Conservation (phyloP, 2,329 filamentous ascomycete genomes). For the Geosmithia putterillii region DNA sequence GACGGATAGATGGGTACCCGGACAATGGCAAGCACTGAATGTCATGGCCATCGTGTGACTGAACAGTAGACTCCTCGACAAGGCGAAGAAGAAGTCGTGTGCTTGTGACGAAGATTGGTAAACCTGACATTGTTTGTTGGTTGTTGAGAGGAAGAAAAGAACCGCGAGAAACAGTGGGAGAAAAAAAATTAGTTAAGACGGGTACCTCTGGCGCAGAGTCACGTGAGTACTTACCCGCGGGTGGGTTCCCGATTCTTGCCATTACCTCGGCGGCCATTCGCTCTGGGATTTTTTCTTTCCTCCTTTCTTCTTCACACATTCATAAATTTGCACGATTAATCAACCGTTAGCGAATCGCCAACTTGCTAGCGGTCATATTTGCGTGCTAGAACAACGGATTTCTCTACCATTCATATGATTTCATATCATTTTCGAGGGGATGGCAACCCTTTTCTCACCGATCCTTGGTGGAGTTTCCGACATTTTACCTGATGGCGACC, state of each 20-base stretch:
- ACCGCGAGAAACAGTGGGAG: no score
- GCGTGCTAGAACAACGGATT: conserved; percentile 38
- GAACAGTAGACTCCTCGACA: no score
- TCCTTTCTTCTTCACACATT: conserved; percentile 29
- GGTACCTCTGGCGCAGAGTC: not conserved
- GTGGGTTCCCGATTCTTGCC: not conserved
- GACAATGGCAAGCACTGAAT: no score
- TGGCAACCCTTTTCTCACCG: conserved; percentile 1
- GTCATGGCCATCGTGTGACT: no score
- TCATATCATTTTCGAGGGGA: not conserved
- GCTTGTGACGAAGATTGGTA: no score
- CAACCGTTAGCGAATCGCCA: conserved; percentile 39
- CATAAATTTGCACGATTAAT: conserved; percentile 40
- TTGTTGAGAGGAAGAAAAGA: no score
- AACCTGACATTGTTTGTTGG: no score
- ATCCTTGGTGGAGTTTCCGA: conserved; percentile 2
- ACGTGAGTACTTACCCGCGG: not conserved
- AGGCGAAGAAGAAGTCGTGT: no score
- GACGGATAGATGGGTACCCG: no score
- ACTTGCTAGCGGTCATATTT: conserved; percentile 49
- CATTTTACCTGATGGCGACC: not conserved
- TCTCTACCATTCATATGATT: not conserved
- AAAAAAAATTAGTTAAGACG: not conserved
- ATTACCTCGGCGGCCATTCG: not conserved
- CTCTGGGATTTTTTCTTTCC: conserved; percentile 4